A percentile compares a stretch with the other conserved stretches of the same genome.
Evolutionary conservation across 2,329 filamentous ascomycete species (phyloP).

Genomic region (Periglandula ipomoeae): DNA sequence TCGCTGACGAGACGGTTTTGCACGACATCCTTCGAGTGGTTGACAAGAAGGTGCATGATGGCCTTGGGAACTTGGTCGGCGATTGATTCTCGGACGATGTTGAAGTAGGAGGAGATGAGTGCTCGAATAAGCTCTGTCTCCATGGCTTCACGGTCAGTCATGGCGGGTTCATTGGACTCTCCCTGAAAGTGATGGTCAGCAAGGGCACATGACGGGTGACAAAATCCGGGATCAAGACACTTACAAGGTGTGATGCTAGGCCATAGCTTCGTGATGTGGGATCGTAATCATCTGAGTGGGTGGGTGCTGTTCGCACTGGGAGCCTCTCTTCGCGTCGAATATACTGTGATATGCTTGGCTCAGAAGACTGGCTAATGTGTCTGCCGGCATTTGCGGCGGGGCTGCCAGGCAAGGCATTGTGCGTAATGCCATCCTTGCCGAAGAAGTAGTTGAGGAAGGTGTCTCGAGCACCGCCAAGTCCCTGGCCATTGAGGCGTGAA

Average conservation of each 20-base stretch:
- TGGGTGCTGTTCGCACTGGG: slow-evolving; percentile 39
- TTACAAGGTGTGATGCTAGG: slow-evolving; percentile 49
- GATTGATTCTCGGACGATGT: slow-evolving; percentile 97
- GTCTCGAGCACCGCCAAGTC: slow-evolving; percentile 60
- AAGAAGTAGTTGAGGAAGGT: slow-evolving; percentile 99
- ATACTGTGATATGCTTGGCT: slow-evolving; percentile 76
- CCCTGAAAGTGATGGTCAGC: slow-evolving; percentile 28
- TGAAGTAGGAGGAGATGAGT: slow-evolving; percentile 97
- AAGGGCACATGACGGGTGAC: not conserved
- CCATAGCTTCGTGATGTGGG: slow-evolving; percentile 29
- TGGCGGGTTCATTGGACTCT: slow-evolving; percentile 65
- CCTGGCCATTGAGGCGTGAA: slow-evolving; percentile 50
- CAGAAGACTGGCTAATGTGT: slow-evolving; percentile 69
- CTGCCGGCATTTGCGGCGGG: slow-evolving; percentile 29
- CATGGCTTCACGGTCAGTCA: slow-evolving; percentile 92
- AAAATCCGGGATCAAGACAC: slow-evolving; percentile 19
- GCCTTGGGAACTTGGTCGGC: slow-evolving; percentile 98
- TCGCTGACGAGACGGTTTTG: slow-evolving; percentile 95
- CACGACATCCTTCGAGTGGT: slow-evolving; percentile 95
- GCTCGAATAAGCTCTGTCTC: slow-evolving; percentile 96
- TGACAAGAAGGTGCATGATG: slow-evolving; percentile 96
- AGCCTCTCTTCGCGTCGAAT: slow-evolving; percentile 62
- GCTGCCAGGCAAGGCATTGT: slow-evolving; percentile 27
- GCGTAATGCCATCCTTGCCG: slow-evolving; percentile 70
- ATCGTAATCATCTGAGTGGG: slow-evolving; percentile 34